Evolutionary conservation across 495 filamentous ascomycete species (phyloP).

Genomic region (Penicillium longicatenatum): DNA sequence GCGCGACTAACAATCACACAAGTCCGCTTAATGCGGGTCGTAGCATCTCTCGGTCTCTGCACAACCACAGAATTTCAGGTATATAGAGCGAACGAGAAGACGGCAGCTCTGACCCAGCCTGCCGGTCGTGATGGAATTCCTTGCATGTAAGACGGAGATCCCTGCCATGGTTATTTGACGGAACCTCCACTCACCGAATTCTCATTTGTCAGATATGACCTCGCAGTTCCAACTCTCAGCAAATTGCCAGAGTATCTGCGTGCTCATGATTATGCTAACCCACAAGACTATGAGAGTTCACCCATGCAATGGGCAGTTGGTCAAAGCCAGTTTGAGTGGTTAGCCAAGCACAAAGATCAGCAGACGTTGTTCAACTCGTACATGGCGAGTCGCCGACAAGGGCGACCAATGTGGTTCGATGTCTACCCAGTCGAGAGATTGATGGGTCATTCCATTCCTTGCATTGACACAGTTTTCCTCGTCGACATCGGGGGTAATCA

Average conservation of each 20-base stretch:
- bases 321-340: constrained; percentile 46
- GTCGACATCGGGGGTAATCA: constrained; percentile 47
- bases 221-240: constrained; percentile 39
- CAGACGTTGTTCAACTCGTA: constrained; percentile 43
- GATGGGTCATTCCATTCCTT: constrained; percentile 19
- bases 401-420: constrained; percentile 40
- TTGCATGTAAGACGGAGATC: constrained; percentile 39
- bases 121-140: constrained; percentile 40
- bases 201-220: constrained; percentile 29
- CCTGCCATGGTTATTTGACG: not conserved
- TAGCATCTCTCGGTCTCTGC: constrained; percentile 38
- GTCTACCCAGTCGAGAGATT: constrained; percentile 35
- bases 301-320: constrained; percentile 46
- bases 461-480: constrained; percentile 35
- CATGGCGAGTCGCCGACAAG: constrained; percentile 42
- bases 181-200: constrained; percentile 6
- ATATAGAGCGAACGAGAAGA: constrained; percentile 37
- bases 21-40: constrained; percentile 46
- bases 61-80: constrained; percentile 22
- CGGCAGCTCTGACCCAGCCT: constrained; percentile 33
- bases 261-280: constrained; percentile 30
- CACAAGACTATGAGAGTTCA: constrained; percentile 34
- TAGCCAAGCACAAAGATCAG: constrained; percentile 30
- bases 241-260: constrained; percentile 38
- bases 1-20: not conserved